Conservation (phyloP, 2,329 filamentous ascomycete species). For the Myotisia sp. region DNA sequence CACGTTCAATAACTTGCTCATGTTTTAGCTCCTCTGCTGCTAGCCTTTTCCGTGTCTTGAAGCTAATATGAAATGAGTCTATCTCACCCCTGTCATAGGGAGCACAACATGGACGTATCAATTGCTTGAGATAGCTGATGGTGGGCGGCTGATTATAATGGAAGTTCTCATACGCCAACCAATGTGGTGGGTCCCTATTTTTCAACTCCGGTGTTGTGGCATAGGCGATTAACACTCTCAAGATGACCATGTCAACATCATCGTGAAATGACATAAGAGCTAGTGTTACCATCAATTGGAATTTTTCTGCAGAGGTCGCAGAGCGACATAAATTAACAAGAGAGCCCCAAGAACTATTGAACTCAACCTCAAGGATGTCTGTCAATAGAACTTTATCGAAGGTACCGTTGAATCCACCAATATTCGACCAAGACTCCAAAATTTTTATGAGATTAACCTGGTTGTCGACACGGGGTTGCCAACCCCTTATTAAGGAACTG, state of each 20-base stretch:
- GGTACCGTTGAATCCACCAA: conserved; percentile 6
- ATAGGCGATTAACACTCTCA: conserved; percentile 14
- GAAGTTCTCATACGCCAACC: conserved; percentile 7
- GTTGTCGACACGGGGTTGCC: conserved; percentile 6
- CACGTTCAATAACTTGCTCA: conserved; percentile 7
- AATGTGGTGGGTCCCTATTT: conserved; percentile 6
- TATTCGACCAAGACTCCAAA: conserved; percentile 8
- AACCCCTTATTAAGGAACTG: conserved; percentile 4
- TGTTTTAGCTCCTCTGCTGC: conserved; percentile 4
- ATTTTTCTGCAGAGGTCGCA: conserved; percentile 11
- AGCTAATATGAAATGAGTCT: not conserved
- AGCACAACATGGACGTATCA: conserved; percentile 5
- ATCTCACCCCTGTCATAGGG: conserved; percentile 7
- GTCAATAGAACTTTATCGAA: conserved; percentile 10
- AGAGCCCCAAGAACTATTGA: conserved; percentile 5
- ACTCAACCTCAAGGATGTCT: conserved; percentile 8
- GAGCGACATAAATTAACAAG: conserved; percentile 9
- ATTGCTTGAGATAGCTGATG: conserved; percentile 4
- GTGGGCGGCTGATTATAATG: conserved; percentile 7
- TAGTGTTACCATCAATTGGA: conserved; percentile 20
- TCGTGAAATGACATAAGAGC: conserved; percentile 17
- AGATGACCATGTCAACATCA: conserved; percentile 14
- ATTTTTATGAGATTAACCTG: conserved; percentile 4
- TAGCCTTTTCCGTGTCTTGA: conserved; percentile 6
- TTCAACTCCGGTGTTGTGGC: conserved; percentile 9